Percentiles rank a stretch among this genome's conserved stretches.
These are phyloP conservation scores for Alternaria viburni DNA, from an alignment of 2,329 filamentous ascomycete species.

Conservation along the genomic window DNA sequence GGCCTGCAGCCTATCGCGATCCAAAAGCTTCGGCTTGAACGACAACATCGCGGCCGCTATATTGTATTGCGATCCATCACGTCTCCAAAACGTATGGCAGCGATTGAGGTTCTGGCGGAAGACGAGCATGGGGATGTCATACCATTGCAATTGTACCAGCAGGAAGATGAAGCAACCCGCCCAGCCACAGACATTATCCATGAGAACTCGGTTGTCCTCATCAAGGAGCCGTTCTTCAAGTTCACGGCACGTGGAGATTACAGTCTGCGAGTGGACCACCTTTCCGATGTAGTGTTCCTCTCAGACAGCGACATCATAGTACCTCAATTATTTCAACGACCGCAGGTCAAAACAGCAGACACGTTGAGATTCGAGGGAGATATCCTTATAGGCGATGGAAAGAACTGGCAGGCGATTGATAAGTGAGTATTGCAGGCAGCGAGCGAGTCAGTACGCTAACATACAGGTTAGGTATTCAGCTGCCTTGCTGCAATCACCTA, in stretches of 20 bases:
- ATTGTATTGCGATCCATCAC: slow-evolving; percentile 44
- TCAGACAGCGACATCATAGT: slow-evolving; percentile 46
- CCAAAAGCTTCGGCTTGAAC: slow-evolving; percentile 45
- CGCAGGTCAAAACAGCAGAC: slow-evolving; percentile 6
- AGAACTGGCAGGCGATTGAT: slow-evolving; percentile 22
- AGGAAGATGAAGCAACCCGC: slow-evolving; percentile 35
- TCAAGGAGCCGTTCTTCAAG: slow-evolving; percentile 62
- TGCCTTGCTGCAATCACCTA: slow-evolving; percentile 13
- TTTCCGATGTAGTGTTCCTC: slow-evolving; percentile 56
- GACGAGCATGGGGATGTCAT: slow-evolving; percentile 10
- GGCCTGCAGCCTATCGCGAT: slow-evolving; percentile 31
- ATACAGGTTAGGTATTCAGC: slow-evolving; percentile 51
- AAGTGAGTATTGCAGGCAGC: slow-evolving; percentile 4
- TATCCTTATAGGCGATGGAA: slow-evolving; percentile 3
- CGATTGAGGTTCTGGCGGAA: slow-evolving; percentile 11
- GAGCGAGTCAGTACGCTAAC: not conserved
- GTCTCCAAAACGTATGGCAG: slow-evolving; percentile 16
- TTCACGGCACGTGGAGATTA: slow-evolving; percentile 48
- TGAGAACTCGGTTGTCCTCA: slow-evolving; percentile 29
- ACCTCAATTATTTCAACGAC: slow-evolving; percentile 48
- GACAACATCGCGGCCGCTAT: slow-evolving; percentile 50
- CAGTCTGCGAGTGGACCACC: slow-evolving; percentile 60
- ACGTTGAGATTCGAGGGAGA: slow-evolving; percentile 20
- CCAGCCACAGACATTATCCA: slow-evolving; percentile 44
- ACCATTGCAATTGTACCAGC: slow-evolving; percentile 33